Evolutionary conservation across 192 early-diverging fungal genomes (phyloP), one percentile per base, ranked within the genome.

Genomic region (Spizellomyces sp.): DNA sequence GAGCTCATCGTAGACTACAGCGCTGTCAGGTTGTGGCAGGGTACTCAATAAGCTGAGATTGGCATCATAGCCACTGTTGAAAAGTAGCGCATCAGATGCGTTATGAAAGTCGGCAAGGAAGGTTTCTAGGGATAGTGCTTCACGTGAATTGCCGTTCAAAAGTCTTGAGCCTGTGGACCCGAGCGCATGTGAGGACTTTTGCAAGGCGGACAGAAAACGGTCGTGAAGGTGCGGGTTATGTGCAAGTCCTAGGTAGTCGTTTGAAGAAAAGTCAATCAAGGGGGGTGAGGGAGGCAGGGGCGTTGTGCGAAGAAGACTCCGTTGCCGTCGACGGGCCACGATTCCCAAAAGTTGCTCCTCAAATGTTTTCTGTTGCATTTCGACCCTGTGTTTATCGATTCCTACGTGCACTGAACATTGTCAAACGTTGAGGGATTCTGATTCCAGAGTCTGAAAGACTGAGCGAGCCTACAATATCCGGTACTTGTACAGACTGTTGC

Each of bases 31-130:
- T 62, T 89, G 86, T n/a, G 90, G 87, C 1, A 93, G 66, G 9
- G 82, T 81, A 14, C 81, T 78, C 62, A 93, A 89, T 55, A 94
- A 80, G 4, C 86, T 81, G 1, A 87, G 77, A 62, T 94, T 94
- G 42, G 93, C 93, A 77, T 94, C 93, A 68, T 90, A 94, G 0
- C 93, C 93, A n/a, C 91, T 93, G 76, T 93, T 92, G 74, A 94
- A 93, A 0, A 92, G 77, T 42, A 94, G 74, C 4, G 90, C 91
- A 0, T 81, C 68, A 0, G 81, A 73, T 9, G 85, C 50, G 46
- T 87, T 10, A 69, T 94, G 83, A 70, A 88, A 93, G 0, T 74
- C n/a, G 2, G 90, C 86, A 41, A 94, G 84, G 50, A 62, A 71
- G 5, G 45, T 43, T 74, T 94, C 93, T 5, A 94, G 80, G 15